Evolutionary conservation across 768 basidiomycete species (phyloP).

Genomic region (Tremella mesenterica): DNA sequence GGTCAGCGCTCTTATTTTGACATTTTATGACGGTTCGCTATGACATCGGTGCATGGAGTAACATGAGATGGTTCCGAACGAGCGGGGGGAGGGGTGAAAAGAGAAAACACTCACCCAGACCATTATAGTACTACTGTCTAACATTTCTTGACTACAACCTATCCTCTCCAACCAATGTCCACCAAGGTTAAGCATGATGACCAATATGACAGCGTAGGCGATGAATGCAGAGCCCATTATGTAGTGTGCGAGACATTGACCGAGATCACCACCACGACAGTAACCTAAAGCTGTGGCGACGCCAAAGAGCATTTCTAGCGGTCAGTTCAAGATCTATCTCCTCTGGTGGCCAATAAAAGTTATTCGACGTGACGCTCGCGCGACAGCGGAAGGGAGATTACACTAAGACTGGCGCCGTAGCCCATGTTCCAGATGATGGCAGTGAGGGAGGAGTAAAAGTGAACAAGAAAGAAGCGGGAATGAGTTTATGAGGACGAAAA

Average conservation of each 20-base stretch:
- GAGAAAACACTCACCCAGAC: slow-evolving; percentile 38
- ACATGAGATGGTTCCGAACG: background rate
- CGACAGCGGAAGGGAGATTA: background rate
- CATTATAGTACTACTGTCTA: slow-evolving; percentile 45
- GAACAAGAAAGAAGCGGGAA: background rate
- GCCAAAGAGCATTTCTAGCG: slow-evolving; percentile 67
- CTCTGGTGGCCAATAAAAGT: background rate
- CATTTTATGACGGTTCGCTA: background rate
- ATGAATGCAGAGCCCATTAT: slow-evolving; percentile 72
- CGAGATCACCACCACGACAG: slow-evolving; percentile 66
- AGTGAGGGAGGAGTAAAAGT: background rate
- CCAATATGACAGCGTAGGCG: slow-evolving; percentile 73
- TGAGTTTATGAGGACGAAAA: background rate
- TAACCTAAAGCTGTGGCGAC: slow-evolving; percentile 61
- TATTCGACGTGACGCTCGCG: background rate
- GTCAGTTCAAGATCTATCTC: background rate
- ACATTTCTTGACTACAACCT: slow-evolving; percentile 43
- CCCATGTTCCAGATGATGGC: too few relatives aligned
- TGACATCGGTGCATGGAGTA: too few relatives aligned
- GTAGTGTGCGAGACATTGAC: slow-evolving; percentile 59
- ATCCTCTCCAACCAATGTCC: slow-evolving; percentile 55
- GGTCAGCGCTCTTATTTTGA: background rate
- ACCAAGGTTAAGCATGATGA: slow-evolving; percentile 65
- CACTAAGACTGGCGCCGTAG: background rate
- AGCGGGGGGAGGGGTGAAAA: background rate